Evolutionary conservation across 306 rosid species (phyloP), one percentile per base, ranked within the genome.

Genomic region (Dryas drummondii): DNA sequence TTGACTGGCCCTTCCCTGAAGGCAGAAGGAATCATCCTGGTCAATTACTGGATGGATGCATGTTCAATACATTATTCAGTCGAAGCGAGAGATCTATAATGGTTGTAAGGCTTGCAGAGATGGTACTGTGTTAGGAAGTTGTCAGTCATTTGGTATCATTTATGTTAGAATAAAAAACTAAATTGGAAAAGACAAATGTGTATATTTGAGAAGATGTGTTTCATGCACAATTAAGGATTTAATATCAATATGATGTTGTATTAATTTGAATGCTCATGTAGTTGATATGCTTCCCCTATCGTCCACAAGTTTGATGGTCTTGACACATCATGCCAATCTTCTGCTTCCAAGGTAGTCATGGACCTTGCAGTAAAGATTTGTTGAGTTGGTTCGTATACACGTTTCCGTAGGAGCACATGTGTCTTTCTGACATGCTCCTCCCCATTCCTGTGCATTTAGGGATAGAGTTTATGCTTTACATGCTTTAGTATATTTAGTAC

Each of bases 1-100:
- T 67, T 47, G 49, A 60, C 42, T 79, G 76, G 83, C 79, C 73
- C 76, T 32, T 32, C 37, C 76, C 70, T 72, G 70, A 37, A 51
- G 69, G 62, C 26, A 45, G 70, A 62, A 72, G 49, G 15, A 52
- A 68, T 66, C 48, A 37, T 66, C 72, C 5, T 9, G 77, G 51
- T 71, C 41, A 45, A 44, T 19, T 46, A 13, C 50, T 48, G 37
- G 64, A 16, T 62, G 53, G 26, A 63, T 66, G 15, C 22, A 32
- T 32, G 37, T 32, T 32, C 2, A 32, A 32, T 32, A 46, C 68
- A 19, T 70, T 42, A 10, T 41, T 44, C 27, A 10, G 58, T 61
- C 27, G 17, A 46, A 9, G 72, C 67, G 79, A 42, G 37, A 27
- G 49, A 63, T 17, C 27, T 53, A 40, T 44, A 45, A 58, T 61